Base-by-base conservation (phyloP, 1,284 basidiomycete genomes). In the Ustilago tritici region DNA sequence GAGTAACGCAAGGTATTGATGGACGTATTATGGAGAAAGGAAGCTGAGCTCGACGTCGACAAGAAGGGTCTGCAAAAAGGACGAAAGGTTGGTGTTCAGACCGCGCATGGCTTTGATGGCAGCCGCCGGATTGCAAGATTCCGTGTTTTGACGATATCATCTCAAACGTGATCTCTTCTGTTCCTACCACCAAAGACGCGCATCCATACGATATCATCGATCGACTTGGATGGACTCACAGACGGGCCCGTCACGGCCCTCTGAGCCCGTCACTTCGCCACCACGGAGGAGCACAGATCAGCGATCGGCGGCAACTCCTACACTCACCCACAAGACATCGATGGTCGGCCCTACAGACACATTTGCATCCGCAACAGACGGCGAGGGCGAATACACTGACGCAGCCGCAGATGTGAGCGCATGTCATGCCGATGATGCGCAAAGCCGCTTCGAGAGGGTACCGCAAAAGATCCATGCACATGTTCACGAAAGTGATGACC, bases 351-450 rank as follows among this genome's bases (percentile, higher is more conserved):
- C 68, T 8, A 63, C 69, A 35, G 74, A 71, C 32, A 76, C 69
- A 0, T 76, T 65, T 56, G 62, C 74, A 4, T 61, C 74, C 17
- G 74, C 69, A 0, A 68, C 69, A 23, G 68, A 76, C 19, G 65
- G 65, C 12, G 63, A 71, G 35, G 65, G 65, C n/a, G 71, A 71
- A 56, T 71, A 65, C 38, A 68, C 69, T 4, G 74, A 76, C n/a
- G 62, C 65, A n/a, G 60, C 38, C 23, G 70, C 32, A 10, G 64
- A 66, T 40, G 19, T 52, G 40, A 73, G 65, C 23, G 50, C 40
- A 10, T 62, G 52, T 23, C 54, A 68, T n/a, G 61, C 52, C 0
- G 65, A 65, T 5, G 68, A 60, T 34, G 61, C 34, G 4, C 55
- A 47, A 0, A 67, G 67, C 36, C 52, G 64, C 9, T 50, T 54